phyloP scores from a whole-genome alignment of 352 stramenopile genomes.

The Blastocystis sp. region DNA sequence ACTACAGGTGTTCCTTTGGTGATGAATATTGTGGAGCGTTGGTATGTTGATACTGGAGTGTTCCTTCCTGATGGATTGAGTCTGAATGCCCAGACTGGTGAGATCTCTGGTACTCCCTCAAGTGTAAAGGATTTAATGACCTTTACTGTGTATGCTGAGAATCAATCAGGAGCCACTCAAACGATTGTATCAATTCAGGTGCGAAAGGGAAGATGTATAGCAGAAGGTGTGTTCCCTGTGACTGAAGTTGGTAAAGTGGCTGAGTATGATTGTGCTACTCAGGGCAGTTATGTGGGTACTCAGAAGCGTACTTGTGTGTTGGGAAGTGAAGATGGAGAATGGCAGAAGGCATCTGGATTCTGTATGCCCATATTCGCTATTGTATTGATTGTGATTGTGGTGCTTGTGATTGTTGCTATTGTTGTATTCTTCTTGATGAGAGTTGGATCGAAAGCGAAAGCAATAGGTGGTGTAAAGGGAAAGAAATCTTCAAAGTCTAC shows the following conservation, averaged over 20 bases:
- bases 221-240: not conserved
- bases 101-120: not conserved
- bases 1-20: not conserved
- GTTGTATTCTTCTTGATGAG: not conserved
- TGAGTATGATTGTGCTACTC: not conserved
- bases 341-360: not conserved
- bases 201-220: not conserved
- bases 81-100: constrained; percentile 9
- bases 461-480: not conserved
- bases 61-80: constrained; percentile 5
- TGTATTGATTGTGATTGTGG: constrained; percentile 6
- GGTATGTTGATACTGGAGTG: not conserved
- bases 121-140: not conserved
- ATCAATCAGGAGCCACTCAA: not conserved
- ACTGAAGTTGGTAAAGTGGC: not conserved
- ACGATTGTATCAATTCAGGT: not conserved
- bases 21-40: not conserved
- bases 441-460: not conserved
- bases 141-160: not conserved
- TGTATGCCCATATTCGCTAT: not conserved
- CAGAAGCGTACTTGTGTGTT: not conserved
- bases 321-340: constrained; percentile 7
- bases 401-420: not conserved
- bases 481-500: not conserved
- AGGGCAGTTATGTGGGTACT: constrained; percentile 7